Conservation (phyloP, 2,329 filamentous ascomycete species). For the Clonostachys solani region DNA sequence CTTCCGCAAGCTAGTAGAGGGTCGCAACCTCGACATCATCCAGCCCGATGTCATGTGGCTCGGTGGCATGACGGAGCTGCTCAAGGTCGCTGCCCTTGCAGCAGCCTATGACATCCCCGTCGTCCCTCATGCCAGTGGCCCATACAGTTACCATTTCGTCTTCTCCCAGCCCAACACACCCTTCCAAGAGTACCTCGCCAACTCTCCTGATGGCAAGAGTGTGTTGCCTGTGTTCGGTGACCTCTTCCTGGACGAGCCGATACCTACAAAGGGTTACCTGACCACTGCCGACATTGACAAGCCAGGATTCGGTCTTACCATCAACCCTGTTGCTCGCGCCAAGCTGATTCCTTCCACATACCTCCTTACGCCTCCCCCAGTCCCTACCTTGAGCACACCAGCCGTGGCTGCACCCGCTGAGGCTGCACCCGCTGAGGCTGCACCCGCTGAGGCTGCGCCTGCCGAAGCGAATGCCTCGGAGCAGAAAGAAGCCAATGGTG, state of each 20-base stretch:
- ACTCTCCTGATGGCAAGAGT: slow-evolving; percentile 85
- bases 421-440: slow-evolving; percentile 7
- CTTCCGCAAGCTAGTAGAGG: slow-evolving; percentile 90
- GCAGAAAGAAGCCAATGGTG: slow-evolving; percentile 9
- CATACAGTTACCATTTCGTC: slow-evolving; percentile 95
- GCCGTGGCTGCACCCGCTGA: slow-evolving; percentile 15
- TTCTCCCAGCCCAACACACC: slow-evolving; percentile 89
- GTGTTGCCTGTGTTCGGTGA: slow-evolving; percentile 91
- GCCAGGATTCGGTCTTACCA: slow-evolving; percentile 84
- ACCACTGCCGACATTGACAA: slow-evolving; percentile 78
- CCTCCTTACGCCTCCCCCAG: slow-evolving; percentile 64
- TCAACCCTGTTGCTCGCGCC: slow-evolving; percentile 69
- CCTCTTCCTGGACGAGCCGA: slow-evolving; percentile 85
- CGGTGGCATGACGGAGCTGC: slow-evolving; percentile 84
- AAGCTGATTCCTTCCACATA: slow-evolving; percentile 73
- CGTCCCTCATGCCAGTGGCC: slow-evolving; percentile 89
- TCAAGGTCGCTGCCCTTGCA: slow-evolving; percentile 85
- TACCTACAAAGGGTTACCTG: slow-evolving; percentile 77
- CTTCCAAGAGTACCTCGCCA: slow-evolving; percentile 94
- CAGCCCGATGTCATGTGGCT: slow-evolving; percentile 99
- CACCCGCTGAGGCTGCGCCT: slow-evolving; percentile 7
- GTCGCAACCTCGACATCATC: slow-evolving; percentile 87
- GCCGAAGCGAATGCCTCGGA: slow-evolving; percentile 1
- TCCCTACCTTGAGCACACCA: slow-evolving; percentile 33
- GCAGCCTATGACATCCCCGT: slow-evolving; percentile 92